A percentile compares a stretch with the other conserved stretches of the same genome.
Evolutionary conservation across 106 monocot genomes (phyloP).

Genomic region (Apostasia shenzhenica): DNA sequence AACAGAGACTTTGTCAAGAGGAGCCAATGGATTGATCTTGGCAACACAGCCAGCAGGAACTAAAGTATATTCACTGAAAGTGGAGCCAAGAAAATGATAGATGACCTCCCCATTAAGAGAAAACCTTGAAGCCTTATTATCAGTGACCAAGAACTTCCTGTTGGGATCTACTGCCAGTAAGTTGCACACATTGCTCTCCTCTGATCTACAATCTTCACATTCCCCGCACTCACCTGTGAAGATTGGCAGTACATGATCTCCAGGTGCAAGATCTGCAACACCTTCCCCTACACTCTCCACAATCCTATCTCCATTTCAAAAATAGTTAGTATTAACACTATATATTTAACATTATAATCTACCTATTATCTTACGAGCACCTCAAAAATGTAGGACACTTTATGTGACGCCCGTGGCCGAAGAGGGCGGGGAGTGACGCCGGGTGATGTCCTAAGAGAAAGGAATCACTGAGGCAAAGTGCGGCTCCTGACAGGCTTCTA

Average conservation of each 20-base stretch:
- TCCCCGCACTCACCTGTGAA: constrained; percentile 68
- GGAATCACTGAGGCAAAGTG: too few relatives aligned
- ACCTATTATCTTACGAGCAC: background rate
- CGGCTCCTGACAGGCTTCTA: too few relatives aligned
- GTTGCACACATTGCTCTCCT: constrained; percentile 45
- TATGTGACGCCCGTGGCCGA: too few relatives aligned
- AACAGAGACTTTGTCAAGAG: constrained; percentile 31
- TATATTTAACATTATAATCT: too few relatives aligned
- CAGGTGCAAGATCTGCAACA: constrained; percentile 55
- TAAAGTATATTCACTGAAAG: constrained; percentile 48
- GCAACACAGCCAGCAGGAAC: constrained; percentile 34
- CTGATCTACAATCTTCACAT: constrained; percentile 42
- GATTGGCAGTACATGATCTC: constrained; percentile 63
- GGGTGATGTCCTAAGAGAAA: too few relatives aligned
- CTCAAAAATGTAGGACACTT: background rate
- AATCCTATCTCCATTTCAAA: constrained; percentile 21
- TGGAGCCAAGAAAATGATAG: constrained; percentile 33
- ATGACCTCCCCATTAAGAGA: constrained; percentile 33
- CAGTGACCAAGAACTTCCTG: constrained; percentile 26
- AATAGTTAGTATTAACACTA: background rate
- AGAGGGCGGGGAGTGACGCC: too few relatives aligned
- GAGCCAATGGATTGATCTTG: constrained; percentile 31
- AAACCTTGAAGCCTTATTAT: constrained; percentile 28
- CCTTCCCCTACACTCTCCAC: constrained; percentile 84
- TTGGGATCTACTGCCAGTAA: constrained; percentile 28